Percentiles rank a stretch among this genome's conserved stretches.
Conservation (phyloP, 805 yeast genomes). For the Lipomyces chichibuensis region DNA sequence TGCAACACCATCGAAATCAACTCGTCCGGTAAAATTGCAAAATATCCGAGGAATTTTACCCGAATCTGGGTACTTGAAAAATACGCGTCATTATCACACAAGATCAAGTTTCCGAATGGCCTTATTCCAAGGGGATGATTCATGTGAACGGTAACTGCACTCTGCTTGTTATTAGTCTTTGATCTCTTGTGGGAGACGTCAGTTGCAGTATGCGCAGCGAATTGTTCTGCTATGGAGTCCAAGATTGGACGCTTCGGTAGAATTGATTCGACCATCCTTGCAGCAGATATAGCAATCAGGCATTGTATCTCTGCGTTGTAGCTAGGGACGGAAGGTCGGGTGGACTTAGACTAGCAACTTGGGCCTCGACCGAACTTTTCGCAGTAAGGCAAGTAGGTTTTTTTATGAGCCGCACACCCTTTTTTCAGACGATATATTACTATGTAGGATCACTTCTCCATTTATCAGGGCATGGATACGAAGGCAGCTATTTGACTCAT, state of each 20-base stretch:
- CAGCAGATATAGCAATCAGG: neutral
- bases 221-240: neutral
- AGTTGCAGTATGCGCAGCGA: neutral
- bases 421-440: too few relatives aligned
- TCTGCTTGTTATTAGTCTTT: neutral
- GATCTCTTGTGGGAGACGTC: neutral
- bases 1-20: constrained; percentile 57
- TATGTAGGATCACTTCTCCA: too few relatives aligned
- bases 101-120: constrained; percentile 71
- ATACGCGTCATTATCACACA: constrained; percentile 41
- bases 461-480: too few relatives aligned
- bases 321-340: too few relatives aligned
- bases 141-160: constrained; percentile 29
- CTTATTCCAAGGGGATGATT: constrained; percentile 73
- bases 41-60: constrained; percentile 55
- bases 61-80: constrained; percentile 35
- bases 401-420: too few relatives aligned
- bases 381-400: too few relatives aligned
- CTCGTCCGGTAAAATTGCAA: constrained; percentile 64
- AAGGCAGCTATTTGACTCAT: too few relatives aligned
- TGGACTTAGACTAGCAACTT: too few relatives aligned
- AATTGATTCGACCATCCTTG: neutral
- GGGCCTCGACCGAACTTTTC: too few relatives aligned
- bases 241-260: neutral
- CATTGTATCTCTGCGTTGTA: too few relatives aligned